Evolutionary conservation across 2,329 filamentous ascomycete species (phyloP).

Genomic region (Juglanconis oblonga): DNA sequence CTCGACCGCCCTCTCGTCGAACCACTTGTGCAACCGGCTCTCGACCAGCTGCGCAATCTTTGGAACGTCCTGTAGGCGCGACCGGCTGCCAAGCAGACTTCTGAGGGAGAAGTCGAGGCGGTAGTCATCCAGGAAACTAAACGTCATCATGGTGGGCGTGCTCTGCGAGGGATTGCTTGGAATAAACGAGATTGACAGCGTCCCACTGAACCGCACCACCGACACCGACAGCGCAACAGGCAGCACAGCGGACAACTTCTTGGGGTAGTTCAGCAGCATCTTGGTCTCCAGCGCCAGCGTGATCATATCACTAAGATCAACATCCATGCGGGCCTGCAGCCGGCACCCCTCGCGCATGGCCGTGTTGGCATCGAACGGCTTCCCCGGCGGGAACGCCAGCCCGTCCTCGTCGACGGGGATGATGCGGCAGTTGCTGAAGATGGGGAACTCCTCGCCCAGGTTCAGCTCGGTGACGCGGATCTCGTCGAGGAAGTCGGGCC

Average conservation of each 20-base stretch:
- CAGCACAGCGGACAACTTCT: slow-evolving; percentile 80
- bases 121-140: slow-evolving; percentile 91
- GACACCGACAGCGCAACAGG: slow-evolving; percentile 90
- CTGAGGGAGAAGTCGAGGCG: slow-evolving; percentile 78
- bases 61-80: slow-evolving; percentile 77
- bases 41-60: slow-evolving; percentile 86
- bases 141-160: slow-evolving; percentile 84
- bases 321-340: slow-evolving; percentile 92
- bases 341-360: slow-evolving; percentile 65
- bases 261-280: slow-evolving; percentile 90
- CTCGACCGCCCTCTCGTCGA: slow-evolving; percentile 82
- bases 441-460: slow-evolving; percentile 94
- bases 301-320: slow-evolving; percentile 93
- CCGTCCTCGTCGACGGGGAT: slow-evolving; percentile 87
- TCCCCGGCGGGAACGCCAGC: slow-evolving; percentile 49
- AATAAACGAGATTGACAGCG: slow-evolving; percentile 88
- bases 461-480: slow-evolving; percentile 93
- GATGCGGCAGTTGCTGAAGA: slow-evolving; percentile 96
- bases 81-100: slow-evolving; percentile 76
- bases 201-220: slow-evolving; percentile 92
- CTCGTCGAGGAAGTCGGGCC: slow-evolving; percentile 89
- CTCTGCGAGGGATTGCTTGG: slow-evolving; percentile 67
- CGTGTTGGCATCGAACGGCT: slow-evolving; percentile 49
- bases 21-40: slow-evolving; percentile 77
- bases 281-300: slow-evolving; percentile 94